Evolutionary conservation across 306 rosid species (phyloP).

Genomic region (Astragalus glycyphyllos): DNA sequence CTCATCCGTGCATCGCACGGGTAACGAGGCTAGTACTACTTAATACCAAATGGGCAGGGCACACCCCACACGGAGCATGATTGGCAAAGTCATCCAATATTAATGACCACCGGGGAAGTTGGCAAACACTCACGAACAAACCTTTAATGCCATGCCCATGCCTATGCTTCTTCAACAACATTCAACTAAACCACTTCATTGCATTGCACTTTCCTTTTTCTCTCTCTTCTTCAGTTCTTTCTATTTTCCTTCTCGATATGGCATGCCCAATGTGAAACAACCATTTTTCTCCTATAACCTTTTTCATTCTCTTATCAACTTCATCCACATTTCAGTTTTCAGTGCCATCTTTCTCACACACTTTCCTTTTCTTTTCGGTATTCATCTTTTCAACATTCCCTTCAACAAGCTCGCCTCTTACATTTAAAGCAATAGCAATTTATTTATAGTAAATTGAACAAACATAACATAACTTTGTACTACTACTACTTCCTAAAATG

Average conservation of each 20-base stretch:
- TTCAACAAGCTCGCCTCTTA: conserved; percentile 36
- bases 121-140: conserved; percentile 39
- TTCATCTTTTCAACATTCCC: conserved; percentile 19
- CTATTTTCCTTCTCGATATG: background rate
- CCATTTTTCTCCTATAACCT: background rate
- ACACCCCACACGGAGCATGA: conserved; percentile 36
- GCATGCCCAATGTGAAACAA: conserved; percentile 8
- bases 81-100: conserved; percentile 50
- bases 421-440: background rate
- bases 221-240: background rate
- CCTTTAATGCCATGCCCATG: conserved; percentile 49
- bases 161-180: conserved; percentile 18
- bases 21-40: too few relatives aligned
- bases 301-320: background rate
- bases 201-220: conserved; percentile 14
- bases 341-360: conserved; percentile 5
- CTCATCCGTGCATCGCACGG: too few relatives aligned
- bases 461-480: conserved; percentile 40
- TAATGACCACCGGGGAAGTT: conserved; percentile 66
- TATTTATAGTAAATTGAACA: conserved; percentile 2
- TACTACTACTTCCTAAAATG: conserved; percentile 41
- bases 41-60: conserved; percentile 12
- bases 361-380: background rate
- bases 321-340: conserved; percentile 7
- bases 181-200: conserved; percentile 44